Conservation (phyloP, 2,329 filamentous ascomycete genomes). For the Pseudopithomyces maydicus region DNA sequence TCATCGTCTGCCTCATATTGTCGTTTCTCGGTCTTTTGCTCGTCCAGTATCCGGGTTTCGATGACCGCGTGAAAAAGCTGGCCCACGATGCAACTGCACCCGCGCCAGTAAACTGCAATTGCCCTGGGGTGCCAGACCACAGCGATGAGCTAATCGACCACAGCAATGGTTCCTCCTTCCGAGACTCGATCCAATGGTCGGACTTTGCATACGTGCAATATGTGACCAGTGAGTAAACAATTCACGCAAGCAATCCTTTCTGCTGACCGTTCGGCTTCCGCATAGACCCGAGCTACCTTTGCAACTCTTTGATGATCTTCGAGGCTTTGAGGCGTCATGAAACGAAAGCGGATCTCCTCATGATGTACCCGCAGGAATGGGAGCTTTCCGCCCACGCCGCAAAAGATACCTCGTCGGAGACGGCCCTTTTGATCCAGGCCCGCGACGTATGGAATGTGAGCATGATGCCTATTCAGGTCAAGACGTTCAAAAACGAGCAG, state of each 20-base stretch:
- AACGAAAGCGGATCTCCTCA: constrained; percentile 25
- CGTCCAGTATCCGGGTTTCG: neutral
- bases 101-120: neutral
- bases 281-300: constrained; percentile 31
- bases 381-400: constrained; percentile 4
- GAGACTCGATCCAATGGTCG: constrained; percentile 16
- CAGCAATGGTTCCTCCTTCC: too few relatives aligned
- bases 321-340: constrained; percentile 40
- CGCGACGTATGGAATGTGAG: constrained; percentile 51
- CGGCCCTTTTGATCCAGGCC: constrained; percentile 51
- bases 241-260: neutral
- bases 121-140: neutral
- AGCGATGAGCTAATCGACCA: too few relatives aligned
- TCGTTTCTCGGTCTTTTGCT: neutral
- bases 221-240: constrained; percentile 25
- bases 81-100: neutral
- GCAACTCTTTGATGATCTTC: constrained; percentile 46
- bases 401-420: constrained; percentile 10
- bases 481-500: constrained; percentile 18
- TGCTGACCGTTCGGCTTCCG: neutral
- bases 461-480: constrained; percentile 50
- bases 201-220: constrained; percentile 42
- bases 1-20: neutral
- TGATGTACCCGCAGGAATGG: constrained; percentile 18
- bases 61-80: neutral